Base-by-base conservation (phyloP, 2,329 filamentous ascomycete genomes). In the Arthrobotrys iridis region DNA sequence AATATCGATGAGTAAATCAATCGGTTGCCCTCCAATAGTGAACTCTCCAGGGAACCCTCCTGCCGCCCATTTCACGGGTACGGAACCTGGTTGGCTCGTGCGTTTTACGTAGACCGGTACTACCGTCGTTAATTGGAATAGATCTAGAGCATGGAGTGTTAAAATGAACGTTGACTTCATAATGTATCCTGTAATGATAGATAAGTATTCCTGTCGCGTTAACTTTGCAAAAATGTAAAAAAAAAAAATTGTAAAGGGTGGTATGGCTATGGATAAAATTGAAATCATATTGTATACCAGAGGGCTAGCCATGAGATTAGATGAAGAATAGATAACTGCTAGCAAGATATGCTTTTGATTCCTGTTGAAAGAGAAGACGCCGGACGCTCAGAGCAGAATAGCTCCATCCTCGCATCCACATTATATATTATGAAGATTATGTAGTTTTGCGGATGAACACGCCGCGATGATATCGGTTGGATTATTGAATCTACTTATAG, bases 1-100 rank as follows among this genome's bases (percentile, higher is more conserved):
- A 8, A 48, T 66, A 24, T 66, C 46, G 4, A 66, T 26, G 3
- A 66, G 35, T 13, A 66, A 45, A 45, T 66, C 46, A 1, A 57
- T 45, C 6, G 62, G 22, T 57, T 66, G 62, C 11, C 62, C 35
- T 45, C 48, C 48, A 24, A 66, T 57, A 13, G 46, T 66, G 26
- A 66, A 67, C 28, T 67, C 50, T 58, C 50, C 40, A 2, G 58
- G 40, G 13, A 66, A 67, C 22, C 63, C 63, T 0, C 4, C 40
- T 13, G 63, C 63, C 11, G 48, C 63, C 63, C 48, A 58, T 58
- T 40, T 48, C 7, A 58, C 50, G 4, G 40, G 26, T 1, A 67
- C 40, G 4, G 48, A n/a, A 18, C 46, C 62, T 6, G 62, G 13
- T 58, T 67, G 37, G 15, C 37, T 48, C 2, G 48, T 13, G 2